phyloP scores from a whole-genome alignment of 192 early-diverging fungal species.

The Umbelopsis sp. region DNA sequence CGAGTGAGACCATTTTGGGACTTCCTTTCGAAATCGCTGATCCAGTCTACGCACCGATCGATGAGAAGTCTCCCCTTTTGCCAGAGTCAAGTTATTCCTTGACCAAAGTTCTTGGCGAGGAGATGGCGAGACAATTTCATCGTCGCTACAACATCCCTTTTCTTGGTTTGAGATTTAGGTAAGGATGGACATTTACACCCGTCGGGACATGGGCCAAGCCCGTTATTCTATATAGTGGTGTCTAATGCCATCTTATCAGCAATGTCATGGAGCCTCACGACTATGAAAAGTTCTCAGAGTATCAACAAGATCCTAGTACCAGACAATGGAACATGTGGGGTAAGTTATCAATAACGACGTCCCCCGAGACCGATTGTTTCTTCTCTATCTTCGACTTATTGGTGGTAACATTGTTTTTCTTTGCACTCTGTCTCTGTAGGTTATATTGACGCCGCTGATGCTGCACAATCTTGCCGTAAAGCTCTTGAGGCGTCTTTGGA shows the following conservation, averaged over 20 bases:
- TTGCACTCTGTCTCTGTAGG: slow-evolving; percentile 3
- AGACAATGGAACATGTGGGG: slow-evolving; percentile 7
- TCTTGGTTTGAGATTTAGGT: slow-evolving; percentile 10
- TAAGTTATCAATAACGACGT: slow-evolving; percentile 8
- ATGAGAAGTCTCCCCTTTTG: slow-evolving; percentile 34
- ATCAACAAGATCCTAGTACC: background rate
- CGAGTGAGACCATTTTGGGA: slow-evolving; percentile 7
- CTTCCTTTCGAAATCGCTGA: slow-evolving; percentile 25
- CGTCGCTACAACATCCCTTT: slow-evolving; percentile 9
- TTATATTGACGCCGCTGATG: slow-evolving; percentile 5
- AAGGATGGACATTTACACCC: slow-evolving; percentile 4
- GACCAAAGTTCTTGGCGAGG: slow-evolving; percentile 24
- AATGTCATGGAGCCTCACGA: slow-evolving; percentile 2
- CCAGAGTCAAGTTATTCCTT: slow-evolving; percentile 32
- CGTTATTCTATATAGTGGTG: background rate
- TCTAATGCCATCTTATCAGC: slow-evolving; percentile 1
- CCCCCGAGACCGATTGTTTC: slow-evolving; percentile 1
- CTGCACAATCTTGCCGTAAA: slow-evolving; percentile 7
- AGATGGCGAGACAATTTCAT: slow-evolving; percentile 10
- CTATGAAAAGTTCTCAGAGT: background rate
- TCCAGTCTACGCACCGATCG: slow-evolving; percentile 29
- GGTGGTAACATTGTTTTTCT: background rate
- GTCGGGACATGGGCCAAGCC: background rate
- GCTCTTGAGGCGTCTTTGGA: slow-evolving; percentile 1
- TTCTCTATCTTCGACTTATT: slow-evolving; percentile 1